These are phyloP conservation scores for Candida schatavii DNA, from an alignment of 805 yeast species.

Conservation along the genomic window DNA sequence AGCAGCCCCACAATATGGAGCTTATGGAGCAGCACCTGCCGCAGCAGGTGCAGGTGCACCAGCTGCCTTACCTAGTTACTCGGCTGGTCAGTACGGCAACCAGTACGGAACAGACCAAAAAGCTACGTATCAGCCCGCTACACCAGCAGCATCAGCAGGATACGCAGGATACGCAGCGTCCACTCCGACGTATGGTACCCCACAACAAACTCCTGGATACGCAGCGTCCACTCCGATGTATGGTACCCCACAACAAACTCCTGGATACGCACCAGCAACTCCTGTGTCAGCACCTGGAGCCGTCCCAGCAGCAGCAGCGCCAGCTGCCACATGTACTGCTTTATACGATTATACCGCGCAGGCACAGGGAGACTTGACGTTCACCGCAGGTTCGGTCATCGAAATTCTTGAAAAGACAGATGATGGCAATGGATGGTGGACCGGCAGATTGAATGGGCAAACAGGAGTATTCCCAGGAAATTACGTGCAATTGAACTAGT, in stretches of 20 bases:
- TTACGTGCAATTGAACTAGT: constrained; percentile 73
- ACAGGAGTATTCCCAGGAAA: constrained; percentile 96
- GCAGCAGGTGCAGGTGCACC: constrained; percentile 11
- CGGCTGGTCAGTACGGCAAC: constrained; percentile 13
- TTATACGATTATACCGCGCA: constrained; percentile 90
- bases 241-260: constrained; percentile 19
- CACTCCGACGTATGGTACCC: constrained; percentile 29
- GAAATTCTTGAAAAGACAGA: constrained; percentile 77
- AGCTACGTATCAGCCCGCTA: constrained; percentile 4
- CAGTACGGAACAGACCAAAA: constrained; percentile 10
- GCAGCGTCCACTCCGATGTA: constrained; percentile 24
- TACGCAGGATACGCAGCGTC: constrained; percentile 8
- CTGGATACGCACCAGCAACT: constrained; percentile 7
- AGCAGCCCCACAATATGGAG: constrained; percentile 9
- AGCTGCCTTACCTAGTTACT: constrained; percentile 8
- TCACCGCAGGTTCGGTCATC: constrained; percentile 85
- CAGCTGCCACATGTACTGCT: constrained; percentile 74
- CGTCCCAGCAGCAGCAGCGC: constrained; percentile 28
- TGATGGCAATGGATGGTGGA: constrained; percentile 97
- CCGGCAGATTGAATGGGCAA: constrained; percentile 79
- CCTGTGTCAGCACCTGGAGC: constrained; percentile 24
- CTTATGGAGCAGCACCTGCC: constrained; percentile 9
- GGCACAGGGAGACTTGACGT: constrained; percentile 86
- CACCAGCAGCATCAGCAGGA: constrained; percentile 4
- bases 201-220: constrained; percentile 11